phyloP scores from a whole-genome alignment of 129 eudicot genomes.

The Daucus carota region DNA sequence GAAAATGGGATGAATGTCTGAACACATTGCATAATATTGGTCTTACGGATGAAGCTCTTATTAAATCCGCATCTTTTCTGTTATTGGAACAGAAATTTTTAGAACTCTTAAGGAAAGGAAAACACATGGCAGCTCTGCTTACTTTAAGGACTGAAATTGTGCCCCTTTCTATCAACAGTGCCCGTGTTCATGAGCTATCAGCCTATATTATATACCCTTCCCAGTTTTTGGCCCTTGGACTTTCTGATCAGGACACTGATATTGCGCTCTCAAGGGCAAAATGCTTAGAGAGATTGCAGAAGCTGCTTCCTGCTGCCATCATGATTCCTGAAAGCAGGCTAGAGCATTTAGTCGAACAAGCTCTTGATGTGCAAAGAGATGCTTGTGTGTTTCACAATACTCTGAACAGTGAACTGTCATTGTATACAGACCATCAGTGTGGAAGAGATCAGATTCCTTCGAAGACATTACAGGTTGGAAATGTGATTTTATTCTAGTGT shows the following conservation, averaged over 20 bases:
- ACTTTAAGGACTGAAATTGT: constrained; percentile 30
- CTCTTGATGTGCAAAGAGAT: constrained; percentile 26
- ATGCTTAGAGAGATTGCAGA: constrained; percentile 25
- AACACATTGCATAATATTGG: constrained; percentile 24
- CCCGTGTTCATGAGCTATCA: constrained; percentile 27
- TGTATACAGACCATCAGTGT: constrained; percentile 29
- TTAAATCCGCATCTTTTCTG: constrained; percentile 26
- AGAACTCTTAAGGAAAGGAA: constrained; percentile 18
- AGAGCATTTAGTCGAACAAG: constrained; percentile 33
- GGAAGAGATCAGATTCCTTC: constrained; percentile 30
- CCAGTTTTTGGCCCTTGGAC: constrained; percentile 7
- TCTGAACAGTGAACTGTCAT: constrained; percentile 24
- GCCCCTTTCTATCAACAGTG: constrained; percentile 20
- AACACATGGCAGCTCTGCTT: constrained; percentile 18
- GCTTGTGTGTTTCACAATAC: constrained; percentile 31
- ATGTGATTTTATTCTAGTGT: background rate
- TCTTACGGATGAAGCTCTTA: constrained; percentile 12
- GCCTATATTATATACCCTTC: constrained; percentile 17
- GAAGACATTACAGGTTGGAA: constrained; percentile 26
- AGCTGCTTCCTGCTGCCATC: constrained; percentile 27
- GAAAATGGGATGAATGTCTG: constrained; percentile 27
- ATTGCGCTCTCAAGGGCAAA: constrained; percentile 9
- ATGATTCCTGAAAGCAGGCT: constrained; percentile 29
- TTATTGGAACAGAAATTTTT: constrained; percentile 31
- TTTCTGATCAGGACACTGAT: constrained; percentile 2